Base-by-base conservation (phyloP, 2,329 filamentous ascomycete species). In the Diaporthe velutina region DNA sequence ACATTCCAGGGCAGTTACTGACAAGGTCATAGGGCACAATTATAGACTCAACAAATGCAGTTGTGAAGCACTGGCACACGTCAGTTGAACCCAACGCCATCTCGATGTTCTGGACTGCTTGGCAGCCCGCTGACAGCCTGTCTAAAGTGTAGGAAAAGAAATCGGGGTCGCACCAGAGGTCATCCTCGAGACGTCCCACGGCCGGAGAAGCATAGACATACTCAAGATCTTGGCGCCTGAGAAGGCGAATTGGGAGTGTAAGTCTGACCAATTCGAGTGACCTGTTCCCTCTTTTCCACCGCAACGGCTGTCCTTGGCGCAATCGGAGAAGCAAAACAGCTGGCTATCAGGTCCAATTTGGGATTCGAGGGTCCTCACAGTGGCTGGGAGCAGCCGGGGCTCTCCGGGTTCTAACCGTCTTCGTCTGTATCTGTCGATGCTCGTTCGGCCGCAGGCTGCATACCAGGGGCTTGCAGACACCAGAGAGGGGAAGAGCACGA, bases 191-290 rank as follows among this genome's bases (percentile, higher is more conserved):
- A 98, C 95, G 13, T 98, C 95, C 7, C 97, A 99, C 84, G 97
- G 97, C 76, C 91, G 96, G 75, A 89, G 97, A 74, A 95, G 92
- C 78, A 98, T 98, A 80, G 97, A 99, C 80, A 92, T 94, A 3
- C 88, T 99, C 74, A 90, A 90, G 82, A 86, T 96, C 38, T 90
- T 98, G 74, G 93, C 94, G 76, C 94, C 95, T 22, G 92, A 94
- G 79, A 95, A 95, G 82, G 97, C 97, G 55, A 98, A 93, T 79
- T 96, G 94, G 95, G 95, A 98, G 77, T 98, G 95, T 97, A 85
- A 86, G 94, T 90, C 42, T 54, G 52, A 40, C 22, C 30, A 28
- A 28, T 19, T 6, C 19, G 9, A 54, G 7, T n/a, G 15, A n/a
- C 64, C 45, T 25, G n/a, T 38, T 30, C 25, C 50, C 67, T n/a